Evolutionary conservation across 2,329 filamentous ascomycete species (phyloP), one percentile per base, ranked within the genome.

Genomic region (Arachnomyces sp.): DNA sequence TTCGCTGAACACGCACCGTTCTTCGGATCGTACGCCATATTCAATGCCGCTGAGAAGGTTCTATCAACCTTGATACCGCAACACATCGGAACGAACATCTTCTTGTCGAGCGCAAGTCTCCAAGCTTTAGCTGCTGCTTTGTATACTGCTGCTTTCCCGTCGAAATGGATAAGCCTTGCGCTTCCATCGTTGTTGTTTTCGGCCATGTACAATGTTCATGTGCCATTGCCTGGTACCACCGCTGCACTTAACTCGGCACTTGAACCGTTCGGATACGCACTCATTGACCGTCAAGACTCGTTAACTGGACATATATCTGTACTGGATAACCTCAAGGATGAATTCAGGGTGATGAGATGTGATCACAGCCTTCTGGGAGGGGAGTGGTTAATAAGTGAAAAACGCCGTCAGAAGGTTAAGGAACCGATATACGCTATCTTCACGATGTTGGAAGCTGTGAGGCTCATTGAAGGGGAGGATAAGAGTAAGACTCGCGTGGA

Each of bases 371-470:
- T 98, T 25, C 73, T 98, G 1, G 92, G 92, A 31, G 92, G 92
- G 28, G 84, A 95, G 63, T 98, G 90, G 90, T 74, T 82, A 9
- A 50, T 67, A 64, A 49, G 56, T 14, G 47, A 62, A 53, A 61
- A 81, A 58, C 44, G 71, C 64, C 37, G 66, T 56, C 74, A 72
- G 1, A 60, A 73, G 33, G 67, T 87, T 13, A 76, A 78, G 8
- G 92, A 98, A 63, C 87, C 90, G 0, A 86, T 98, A 41, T 98
- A 96, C 58, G 82, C 86, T 7, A 83, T 96, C n/a, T 98, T 98
- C 59, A 82, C 86, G 17, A 93, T 94, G 74, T 76, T 98, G 1
- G 92, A 98, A 61, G 87, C 90, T 3, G 82, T 96, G 5, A 77
- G 92, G 15, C 73, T 98, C 25, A 72, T 94, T 16, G 72, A 92